Evolutionary conservation across 495 filamentous ascomycete genomes (phyloP), one percentile per base, ranked within the genome.

Genomic region (Glutinoglossum americanum): DNA sequence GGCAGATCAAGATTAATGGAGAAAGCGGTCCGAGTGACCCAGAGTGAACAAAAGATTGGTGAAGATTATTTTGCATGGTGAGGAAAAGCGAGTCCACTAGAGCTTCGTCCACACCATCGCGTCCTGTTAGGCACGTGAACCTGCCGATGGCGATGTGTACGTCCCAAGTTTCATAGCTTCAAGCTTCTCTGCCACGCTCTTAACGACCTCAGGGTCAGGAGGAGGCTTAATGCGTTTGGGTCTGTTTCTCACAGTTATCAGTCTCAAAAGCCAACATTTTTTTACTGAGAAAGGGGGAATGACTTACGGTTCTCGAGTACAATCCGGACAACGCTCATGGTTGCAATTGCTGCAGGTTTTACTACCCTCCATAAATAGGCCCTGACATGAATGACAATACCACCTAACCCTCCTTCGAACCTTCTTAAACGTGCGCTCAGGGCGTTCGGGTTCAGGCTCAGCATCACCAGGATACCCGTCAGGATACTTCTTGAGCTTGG

Each of bases 401-500:
- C 81, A 83, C 59, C 80, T 74, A 0, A 78, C 69, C 23, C 72
- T 65, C 60, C 71, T 64, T 59, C 73, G 66, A 56, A 73, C 60
- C 60, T 75, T 62, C 59, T 67, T 69, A 70, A 69, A 67, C 60
- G 69, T 67, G 41, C 73, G 68, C 59, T 26, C 56, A 39, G 57
- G 49, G 27, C 28, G 21, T n/a, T 64, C 61, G 11, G 59, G 26
- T 7, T 55, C 57, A 6, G 69, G 66, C 10, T 74, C 69, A n/a
- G 60, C 73, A 65, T 92, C 85, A 21, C 84, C 83, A 11, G 86
- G 83, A 68, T 87, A 89, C 25, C 84, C 86, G 62, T 84, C 76
- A 0, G 84, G 81, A 62, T 85, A 85, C 63, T 83, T 87, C 54
- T 83, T 71, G 56, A 77, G 76, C 66, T 85, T 87, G 30, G 80